phyloP scores from a whole-genome alignment of 2,329 filamentous ascomycete species.

The Penicillium sclerotigenum region DNA sequence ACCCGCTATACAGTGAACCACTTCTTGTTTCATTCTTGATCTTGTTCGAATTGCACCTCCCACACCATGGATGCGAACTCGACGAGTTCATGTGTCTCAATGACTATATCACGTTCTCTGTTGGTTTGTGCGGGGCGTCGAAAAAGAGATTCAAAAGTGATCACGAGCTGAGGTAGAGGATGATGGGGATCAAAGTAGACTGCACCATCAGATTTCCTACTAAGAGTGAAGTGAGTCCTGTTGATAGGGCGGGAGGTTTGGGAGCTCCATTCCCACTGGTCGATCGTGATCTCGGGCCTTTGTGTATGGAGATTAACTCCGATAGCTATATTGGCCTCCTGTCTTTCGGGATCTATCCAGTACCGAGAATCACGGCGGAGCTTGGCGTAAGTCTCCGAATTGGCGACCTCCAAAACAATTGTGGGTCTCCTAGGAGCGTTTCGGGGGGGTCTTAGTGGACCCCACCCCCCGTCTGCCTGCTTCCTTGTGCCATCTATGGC shows the following conservation, averaged over 20 bases:
- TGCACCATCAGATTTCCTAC: not conserved
- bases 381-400: not conserved
- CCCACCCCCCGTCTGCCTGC: constrained; percentile 1
- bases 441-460: not conserved
- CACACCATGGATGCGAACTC: not conserved
- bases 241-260: not conserved
- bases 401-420: not conserved
- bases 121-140: not conserved
- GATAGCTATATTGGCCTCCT: not conserved
- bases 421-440: not conserved
- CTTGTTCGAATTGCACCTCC: constrained; percentile 2
- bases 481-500: constrained; percentile 1
- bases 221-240: not conserved
- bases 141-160: not conserved
- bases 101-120: not conserved
- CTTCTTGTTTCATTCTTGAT: not conserved
- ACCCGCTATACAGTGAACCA: too few relatives aligned
- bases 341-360: constrained; percentile 1
- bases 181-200: not conserved
- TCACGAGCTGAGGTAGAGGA: not conserved
- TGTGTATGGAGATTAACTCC: not conserved
- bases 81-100: not conserved
- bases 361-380: not conserved
- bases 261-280: not conserved
- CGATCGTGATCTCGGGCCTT: not conserved